Conservation (phyloP, 352 stramenopile species). For the Phytophthora megakarya region DNA sequence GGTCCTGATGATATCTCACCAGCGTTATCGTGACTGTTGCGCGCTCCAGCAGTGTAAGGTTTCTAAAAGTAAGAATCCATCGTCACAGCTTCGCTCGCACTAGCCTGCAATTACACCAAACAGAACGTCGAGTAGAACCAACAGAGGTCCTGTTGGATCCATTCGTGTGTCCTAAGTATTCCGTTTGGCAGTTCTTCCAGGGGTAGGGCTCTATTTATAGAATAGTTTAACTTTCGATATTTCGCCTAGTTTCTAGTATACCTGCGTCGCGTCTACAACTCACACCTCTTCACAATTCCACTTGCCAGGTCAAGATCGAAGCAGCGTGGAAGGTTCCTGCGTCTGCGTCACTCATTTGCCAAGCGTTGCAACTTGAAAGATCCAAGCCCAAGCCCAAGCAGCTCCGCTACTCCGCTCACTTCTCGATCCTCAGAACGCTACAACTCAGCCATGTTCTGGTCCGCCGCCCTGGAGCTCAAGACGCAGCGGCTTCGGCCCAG, state of each 20-base stretch:
- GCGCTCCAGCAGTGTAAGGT: too few species aligned
- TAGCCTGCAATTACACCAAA: too few species aligned
- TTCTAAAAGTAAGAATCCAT: too few species aligned
- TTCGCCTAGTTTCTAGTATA: constrained; percentile 25
- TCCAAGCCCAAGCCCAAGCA: constrained; percentile 13
- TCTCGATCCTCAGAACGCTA: constrained; percentile 1
- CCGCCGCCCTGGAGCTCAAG: constrained; percentile 67
- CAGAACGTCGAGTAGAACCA: too few species aligned
- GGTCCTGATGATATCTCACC: too few species aligned
- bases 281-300: constrained; percentile 16
- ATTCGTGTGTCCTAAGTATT: not conserved
- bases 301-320: constrained; percentile 10
- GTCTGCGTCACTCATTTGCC: not conserved
- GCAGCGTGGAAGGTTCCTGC: constrained; percentile 16
- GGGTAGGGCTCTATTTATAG: constrained; percentile 10
- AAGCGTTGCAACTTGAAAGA: constrained; percentile 26
- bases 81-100: too few species aligned
- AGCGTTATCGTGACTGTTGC: too few species aligned
- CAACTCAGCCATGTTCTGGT: constrained; percentile 67
- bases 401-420: constrained; percentile 9
- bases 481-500: constrained; percentile 35
- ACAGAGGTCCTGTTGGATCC: not conserved
- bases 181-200: not conserved
- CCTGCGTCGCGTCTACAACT: constrained; percentile 4
- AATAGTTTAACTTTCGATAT: constrained; percentile 32